phyloP scores from a whole-genome alignment of 257 asterid genomes.

The Vinca minor region DNA sequence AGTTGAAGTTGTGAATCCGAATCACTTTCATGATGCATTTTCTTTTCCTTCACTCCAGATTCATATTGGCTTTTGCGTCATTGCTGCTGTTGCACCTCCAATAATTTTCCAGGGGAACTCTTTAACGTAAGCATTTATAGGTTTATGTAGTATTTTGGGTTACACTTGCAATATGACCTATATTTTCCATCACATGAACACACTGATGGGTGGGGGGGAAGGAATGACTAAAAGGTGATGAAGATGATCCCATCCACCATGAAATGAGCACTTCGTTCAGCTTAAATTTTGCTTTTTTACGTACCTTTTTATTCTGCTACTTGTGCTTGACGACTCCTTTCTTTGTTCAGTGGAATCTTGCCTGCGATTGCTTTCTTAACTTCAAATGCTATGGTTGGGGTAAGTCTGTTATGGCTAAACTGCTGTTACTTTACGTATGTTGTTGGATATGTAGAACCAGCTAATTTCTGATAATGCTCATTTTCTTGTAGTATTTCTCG shows the following conservation, averaged over 20 bases:
- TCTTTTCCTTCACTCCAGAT: slow-evolving; percentile 31
- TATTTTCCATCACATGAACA: neutral
- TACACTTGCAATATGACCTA: neutral
- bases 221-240: neutral
- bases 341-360: slow-evolving; percentile 62
- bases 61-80: slow-evolving; percentile 66
- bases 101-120: slow-evolving; percentile 73
- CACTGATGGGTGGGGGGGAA: neutral
- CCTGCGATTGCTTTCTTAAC: slow-evolving; percentile 20
- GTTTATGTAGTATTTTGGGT: slow-evolving; percentile 1
- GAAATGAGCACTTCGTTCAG: neutral
- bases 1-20: neutral
- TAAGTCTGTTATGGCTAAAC: slow-evolving; percentile 20
- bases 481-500: neutral
- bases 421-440: neutral
- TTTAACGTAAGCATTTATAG: slow-evolving; percentile 50
- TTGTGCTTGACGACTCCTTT: slow-evolving; percentile 3
- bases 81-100: slow-evolving; percentile 87
- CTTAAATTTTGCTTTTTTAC: neutral
- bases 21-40: slow-evolving; percentile 1
- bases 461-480: neutral
- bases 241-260: neutral
- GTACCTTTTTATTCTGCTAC: slow-evolving; percentile 3
- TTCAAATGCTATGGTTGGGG: slow-evolving; percentile 21
- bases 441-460: neutral